Conservation (phyloP, 1,284 basidiomycete genomes). For the Exobasidium cylindrosporum region DNA sequence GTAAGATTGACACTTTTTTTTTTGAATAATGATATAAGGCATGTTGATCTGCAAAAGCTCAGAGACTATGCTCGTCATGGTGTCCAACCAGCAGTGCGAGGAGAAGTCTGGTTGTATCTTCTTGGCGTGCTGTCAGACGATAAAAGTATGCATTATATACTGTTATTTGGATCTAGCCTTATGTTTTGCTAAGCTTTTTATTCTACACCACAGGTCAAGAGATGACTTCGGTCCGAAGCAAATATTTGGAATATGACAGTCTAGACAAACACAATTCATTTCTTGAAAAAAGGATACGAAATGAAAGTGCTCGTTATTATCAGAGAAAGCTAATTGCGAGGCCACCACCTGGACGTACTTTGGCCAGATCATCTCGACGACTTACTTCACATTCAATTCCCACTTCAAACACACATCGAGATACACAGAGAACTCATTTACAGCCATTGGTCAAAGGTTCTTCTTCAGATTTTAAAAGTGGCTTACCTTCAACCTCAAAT, state of each 20-base stretch:
- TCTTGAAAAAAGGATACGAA: constrained; percentile 46
- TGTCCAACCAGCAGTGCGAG: constrained; percentile 45
- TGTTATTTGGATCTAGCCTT: neutral
- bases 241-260: constrained; percentile 48
- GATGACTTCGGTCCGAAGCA: constrained; percentile 51
- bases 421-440: neutral
- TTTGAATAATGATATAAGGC: constrained; percentile 18
- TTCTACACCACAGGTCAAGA: constrained; percentile 33
- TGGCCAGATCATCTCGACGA: constrained; percentile 12
- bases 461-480: neutral
- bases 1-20: no score
- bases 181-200: neutral
- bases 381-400: neutral
- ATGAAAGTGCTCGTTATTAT: constrained; percentile 49
- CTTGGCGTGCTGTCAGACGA: constrained; percentile 52
- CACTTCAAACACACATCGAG: neutral
- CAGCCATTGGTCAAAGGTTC: neutral
- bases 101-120: constrained; percentile 54
- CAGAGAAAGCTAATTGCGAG: constrained; percentile 36
- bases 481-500: neutral
- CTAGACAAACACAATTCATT: constrained; percentile 46
- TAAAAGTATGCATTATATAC: constrained; percentile 28
- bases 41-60: constrained; percentile 49
- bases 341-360: constrained; percentile 25
- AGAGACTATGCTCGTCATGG: constrained; percentile 49